Conservation (phyloP, 148 eudicot genomes). For the Diospyros kaki region DNA sequence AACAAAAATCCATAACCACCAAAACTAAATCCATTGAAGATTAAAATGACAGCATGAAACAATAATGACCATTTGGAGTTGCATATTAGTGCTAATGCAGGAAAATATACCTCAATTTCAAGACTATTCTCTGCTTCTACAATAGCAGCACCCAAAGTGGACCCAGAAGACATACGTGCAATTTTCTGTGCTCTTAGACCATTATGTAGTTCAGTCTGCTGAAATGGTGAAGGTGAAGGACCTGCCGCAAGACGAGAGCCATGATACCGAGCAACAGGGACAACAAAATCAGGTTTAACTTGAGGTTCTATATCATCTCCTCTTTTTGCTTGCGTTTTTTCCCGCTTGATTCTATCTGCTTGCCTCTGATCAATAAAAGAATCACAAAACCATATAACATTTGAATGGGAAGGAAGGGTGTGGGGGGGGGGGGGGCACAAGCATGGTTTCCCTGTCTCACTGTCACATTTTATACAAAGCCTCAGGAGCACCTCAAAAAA, state of each 20-base stretch:
- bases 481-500: too few species aligned
- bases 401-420: not conserved
- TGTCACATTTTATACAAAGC: too few species aligned
- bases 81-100: conserved; percentile 24
- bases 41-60: conserved; percentile 7
- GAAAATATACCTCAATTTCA: conserved; percentile 62
- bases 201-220: conserved; percentile 18
- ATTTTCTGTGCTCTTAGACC: conserved; percentile 39
- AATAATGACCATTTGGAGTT: conserved; percentile 8
- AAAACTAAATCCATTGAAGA: not conserved
- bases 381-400: not conserved
- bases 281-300: conserved; percentile 62
- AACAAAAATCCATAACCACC: not conserved
- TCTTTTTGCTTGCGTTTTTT: conserved; percentile 65
- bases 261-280: conserved; percentile 78
- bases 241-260: conserved; percentile 99
- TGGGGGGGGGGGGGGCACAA: not conserved
- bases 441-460: not conserved
- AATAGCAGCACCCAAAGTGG: conserved; percentile 84
- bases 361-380: conserved; percentile 53
- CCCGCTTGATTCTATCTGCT: conserved; percentile 77
- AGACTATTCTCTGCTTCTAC: conserved; percentile 80
- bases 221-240: conserved; percentile 74
- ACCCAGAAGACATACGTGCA: conserved; percentile 55
- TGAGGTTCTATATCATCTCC: conserved; percentile 84